Evolutionary conservation across 2,329 filamentous ascomycete species (phyloP).

Genomic region (Lecanosticta acicola): DNA sequence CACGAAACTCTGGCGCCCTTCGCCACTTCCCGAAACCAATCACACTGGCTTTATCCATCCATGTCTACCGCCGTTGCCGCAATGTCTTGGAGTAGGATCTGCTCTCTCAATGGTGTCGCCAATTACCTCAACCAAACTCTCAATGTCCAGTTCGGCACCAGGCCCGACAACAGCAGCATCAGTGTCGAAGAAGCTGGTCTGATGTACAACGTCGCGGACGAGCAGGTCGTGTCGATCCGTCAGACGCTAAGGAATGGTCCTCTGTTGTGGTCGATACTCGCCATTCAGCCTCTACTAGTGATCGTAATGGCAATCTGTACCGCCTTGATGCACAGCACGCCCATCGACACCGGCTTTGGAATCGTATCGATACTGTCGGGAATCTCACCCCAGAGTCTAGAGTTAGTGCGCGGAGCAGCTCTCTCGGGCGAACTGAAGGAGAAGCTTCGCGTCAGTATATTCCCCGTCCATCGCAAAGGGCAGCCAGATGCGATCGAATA

Average conservation of each 20-base stretch:
- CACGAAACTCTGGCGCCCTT: background rate
- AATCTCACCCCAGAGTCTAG: background rate
- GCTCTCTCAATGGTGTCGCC: background rate
- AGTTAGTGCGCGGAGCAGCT: background rate
- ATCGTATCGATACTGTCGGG: conserved; percentile 1
- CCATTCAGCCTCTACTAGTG: background rate
- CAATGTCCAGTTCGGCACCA: background rate
- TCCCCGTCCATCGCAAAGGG: background rate
- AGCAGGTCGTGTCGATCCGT: background rate
- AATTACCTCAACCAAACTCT: background rate
- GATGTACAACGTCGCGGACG: conserved; percentile 1
- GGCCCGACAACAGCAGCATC: background rate
- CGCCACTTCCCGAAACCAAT: background rate
- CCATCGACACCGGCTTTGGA: background rate
- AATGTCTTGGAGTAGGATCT: background rate
- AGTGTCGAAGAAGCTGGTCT: background rate
- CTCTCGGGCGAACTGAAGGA: conserved; percentile 1
- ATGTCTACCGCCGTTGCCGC: background rate
- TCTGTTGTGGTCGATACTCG: background rate
- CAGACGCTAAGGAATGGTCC: background rate
- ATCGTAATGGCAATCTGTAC: background rate
- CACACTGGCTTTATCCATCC: background rate
- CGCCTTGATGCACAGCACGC: background rate
- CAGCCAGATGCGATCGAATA: background rate
- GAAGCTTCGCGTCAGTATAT: background rate